These are phyloP conservation scores for Cladosporium sp. DNA, from an alignment of 2,329 filamentous ascomycete genomes.

Conservation along the genomic window DNA sequence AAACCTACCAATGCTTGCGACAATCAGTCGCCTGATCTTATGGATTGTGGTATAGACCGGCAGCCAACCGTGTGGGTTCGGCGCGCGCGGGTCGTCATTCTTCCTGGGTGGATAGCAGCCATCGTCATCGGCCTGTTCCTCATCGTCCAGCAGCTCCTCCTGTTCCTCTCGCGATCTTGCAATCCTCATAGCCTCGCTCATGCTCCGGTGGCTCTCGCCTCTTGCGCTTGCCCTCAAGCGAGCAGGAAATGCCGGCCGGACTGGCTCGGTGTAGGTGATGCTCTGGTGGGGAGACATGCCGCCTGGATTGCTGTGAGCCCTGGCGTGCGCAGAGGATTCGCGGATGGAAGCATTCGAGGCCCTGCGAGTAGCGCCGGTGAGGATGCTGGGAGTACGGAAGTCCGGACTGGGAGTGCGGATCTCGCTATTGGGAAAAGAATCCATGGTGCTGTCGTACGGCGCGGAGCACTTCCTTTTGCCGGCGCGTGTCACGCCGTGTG, in stretches of 20 bases:
- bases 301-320: background rate
- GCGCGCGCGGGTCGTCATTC: constrained; percentile 44
- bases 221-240: constrained; percentile 29
- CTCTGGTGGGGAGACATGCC: constrained; percentile 4
- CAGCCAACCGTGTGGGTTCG: constrained; percentile 63
- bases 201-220: constrained; percentile 38
- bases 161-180: constrained; percentile 52
- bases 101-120: constrained; percentile 45
- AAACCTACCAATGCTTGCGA: constrained; percentile 49
- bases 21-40: constrained; percentile 49
- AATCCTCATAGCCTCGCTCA: constrained; percentile 42
- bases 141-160: constrained; percentile 49
- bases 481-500: constrained; percentile 4
- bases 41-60: constrained; percentile 80
- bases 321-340: constrained; percentile 14
- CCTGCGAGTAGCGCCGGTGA: background rate
- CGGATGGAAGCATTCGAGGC: constrained; percentile 18
- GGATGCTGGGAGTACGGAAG: constrained; percentile 18
- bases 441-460: background rate
- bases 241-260: constrained; percentile 33
- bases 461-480: background rate
- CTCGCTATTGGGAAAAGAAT: background rate
- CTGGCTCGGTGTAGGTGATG: constrained; percentile 33
- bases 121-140: constrained; percentile 50
- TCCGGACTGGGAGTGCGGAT: background rate